Evolutionary conservation across 208 protist genomes (phyloP).

Genomic region (Trypanosoma melophagium): DNA sequence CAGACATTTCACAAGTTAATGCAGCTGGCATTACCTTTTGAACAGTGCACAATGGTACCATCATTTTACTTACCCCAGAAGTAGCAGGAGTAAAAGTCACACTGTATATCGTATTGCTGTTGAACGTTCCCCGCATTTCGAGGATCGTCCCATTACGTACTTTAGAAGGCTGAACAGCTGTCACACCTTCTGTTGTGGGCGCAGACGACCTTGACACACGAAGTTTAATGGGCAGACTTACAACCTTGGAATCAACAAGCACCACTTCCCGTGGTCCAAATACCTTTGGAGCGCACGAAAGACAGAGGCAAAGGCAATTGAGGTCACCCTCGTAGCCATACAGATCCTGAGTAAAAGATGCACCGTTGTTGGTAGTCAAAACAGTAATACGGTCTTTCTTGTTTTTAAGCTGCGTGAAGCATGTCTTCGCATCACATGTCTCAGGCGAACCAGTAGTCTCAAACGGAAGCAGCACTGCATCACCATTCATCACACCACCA

Average conservation of each 20-base stretch:
- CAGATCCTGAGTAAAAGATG: no score
- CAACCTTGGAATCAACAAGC: slow-evolving; percentile 1
- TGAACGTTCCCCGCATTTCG: slow-evolving; percentile 11
- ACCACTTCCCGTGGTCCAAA: neutral
- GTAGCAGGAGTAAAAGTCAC: neutral
- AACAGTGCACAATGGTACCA: slow-evolving; percentile 2
- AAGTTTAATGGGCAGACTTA: slow-evolving; percentile 2
- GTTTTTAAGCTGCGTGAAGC: no score
- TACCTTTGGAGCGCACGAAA: slow-evolving; percentile 5
- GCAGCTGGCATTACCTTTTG: neutral
- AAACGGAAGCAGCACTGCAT: no score
- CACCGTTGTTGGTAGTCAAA: no score
- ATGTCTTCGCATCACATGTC: no score
- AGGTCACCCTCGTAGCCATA: no score
- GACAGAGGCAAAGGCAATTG: neutral
- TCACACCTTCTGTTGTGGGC: neutral
- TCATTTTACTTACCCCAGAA: neutral
- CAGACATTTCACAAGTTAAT: slow-evolving; percentile 4
- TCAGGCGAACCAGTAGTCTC: no score
- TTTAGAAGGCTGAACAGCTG: slow-evolving; percentile 8
- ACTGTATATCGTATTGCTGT: neutral
- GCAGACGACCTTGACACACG: neutral
- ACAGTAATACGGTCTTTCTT: no score
- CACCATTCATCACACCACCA: no score
- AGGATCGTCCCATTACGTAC: neutral